phyloP scores from a whole-genome alignment of 2,329 filamentous ascomycete species.

The Apiospora pterosperma region DNA sequence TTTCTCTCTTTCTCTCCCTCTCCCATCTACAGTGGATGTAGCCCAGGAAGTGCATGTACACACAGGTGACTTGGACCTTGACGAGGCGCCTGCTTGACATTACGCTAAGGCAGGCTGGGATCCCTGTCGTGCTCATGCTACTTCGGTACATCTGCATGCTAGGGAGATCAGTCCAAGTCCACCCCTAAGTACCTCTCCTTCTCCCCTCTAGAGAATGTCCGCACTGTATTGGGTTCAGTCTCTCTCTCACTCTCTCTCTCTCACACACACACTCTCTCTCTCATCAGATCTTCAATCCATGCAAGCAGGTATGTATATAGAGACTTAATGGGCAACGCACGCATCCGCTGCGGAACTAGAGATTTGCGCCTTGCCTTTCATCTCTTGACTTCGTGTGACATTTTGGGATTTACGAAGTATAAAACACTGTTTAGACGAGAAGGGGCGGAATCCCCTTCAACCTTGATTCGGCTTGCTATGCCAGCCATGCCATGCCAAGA shows the following conservation, averaged over 20 bases:
- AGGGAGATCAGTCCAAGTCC: slow-evolving; percentile 1
- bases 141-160: slow-evolving; percentile 5
- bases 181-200: neutral
- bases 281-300: neutral
- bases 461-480: neutral
- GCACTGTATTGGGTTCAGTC: slow-evolving; percentile 1
- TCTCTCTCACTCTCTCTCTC: neutral
- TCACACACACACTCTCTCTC: neutral
- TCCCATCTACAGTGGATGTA: neutral
- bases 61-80: neutral
- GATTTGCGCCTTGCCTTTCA: neutral
- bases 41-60: slow-evolving; percentile 3
- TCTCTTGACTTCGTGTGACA: neutral
- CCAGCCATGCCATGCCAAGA: neutral
- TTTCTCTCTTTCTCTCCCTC: neutral
- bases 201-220: neutral
- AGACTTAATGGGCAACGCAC: neutral
- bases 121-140: slow-evolving; percentile 11
- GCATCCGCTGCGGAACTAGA: neutral
- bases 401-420: neutral
- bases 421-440: neutral
- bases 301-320: slow-evolving; percentile 1
- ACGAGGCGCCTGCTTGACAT: slow-evolving; percentile 18
- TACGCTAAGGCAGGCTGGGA: slow-evolving; percentile 15
- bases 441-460: neutral